phyloP scores from a whole-genome alignment of 2,329 filamentous ascomycete genomes.

The Coleophoma cylindrospora region DNA sequence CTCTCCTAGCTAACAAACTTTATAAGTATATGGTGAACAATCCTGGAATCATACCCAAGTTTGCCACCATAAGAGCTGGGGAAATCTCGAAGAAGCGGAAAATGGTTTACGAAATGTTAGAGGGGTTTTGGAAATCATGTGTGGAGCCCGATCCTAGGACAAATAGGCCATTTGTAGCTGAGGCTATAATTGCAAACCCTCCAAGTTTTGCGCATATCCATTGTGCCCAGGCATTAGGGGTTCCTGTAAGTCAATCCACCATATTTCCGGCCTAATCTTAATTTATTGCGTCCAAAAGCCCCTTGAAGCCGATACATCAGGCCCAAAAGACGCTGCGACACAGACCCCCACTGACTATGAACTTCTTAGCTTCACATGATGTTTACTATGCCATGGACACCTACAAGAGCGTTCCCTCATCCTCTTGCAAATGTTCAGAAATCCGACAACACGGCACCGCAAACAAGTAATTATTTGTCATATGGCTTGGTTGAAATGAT shows the following conservation, averaged over 20 bases:
- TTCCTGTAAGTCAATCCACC: slow-evolving; percentile 38
- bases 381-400: slow-evolving; percentile 80
- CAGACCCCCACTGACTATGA: no score
- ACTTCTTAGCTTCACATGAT: slow-evolving; percentile 59
- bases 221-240: slow-evolving; percentile 69
- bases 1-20: neutral
- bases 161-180: slow-evolving; percentile 57
- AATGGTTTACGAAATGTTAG: slow-evolving; percentile 70
- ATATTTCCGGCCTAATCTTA: no score
- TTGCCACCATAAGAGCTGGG: slow-evolving; percentile 67
- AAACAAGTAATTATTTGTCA: slow-evolving; percentile 72
- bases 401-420: slow-evolving; percentile 69
- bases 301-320: no score
- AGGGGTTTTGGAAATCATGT: slow-evolving; percentile 79
- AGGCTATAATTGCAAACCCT: slow-evolving; percentile 78
- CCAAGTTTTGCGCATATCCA: slow-evolving; percentile 72
- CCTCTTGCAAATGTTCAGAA: slow-evolving; percentile 69
- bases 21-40: slow-evolving; percentile 76
- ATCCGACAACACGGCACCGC: slow-evolving; percentile 58
- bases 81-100: slow-evolving; percentile 68
- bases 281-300: no score
- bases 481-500: slow-evolving; percentile 77
- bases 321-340: no score
- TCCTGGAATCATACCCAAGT: slow-evolving; percentile 73
- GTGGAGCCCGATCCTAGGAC: slow-evolving; percentile 59